Conservation (phyloP, 2,329 filamentous ascomycete genomes). For the Colletotrichum theobromicola region DNA sequence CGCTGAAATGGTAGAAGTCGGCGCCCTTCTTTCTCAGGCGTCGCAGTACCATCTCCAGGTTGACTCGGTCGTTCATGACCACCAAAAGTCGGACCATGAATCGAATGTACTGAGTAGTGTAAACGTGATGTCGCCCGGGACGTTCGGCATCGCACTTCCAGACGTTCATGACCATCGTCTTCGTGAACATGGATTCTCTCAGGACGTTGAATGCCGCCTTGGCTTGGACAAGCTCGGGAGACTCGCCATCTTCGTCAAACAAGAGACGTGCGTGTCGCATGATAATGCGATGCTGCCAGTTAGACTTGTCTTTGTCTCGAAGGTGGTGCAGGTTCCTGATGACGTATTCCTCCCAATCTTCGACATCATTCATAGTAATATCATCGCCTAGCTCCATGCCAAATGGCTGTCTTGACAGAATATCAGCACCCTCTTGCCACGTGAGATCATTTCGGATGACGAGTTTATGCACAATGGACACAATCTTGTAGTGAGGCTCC, state of each 20-base stretch:
- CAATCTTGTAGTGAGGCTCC: conserved; percentile 91
- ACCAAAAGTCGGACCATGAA: conserved; percentile 81
- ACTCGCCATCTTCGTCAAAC: conserved; percentile 47
- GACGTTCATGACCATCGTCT: conserved; percentile 92
- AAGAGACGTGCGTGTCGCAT: conserved; percentile 70
- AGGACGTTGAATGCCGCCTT: conserved; percentile 82
- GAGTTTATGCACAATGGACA: conserved; percentile 82
- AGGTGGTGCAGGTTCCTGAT: conserved; percentile 56
- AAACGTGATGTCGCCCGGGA: conserved; percentile 88
- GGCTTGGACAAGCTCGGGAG: conserved; percentile 67
- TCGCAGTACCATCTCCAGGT: conserved; percentile 78
- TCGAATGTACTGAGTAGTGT: conserved; percentile 83
- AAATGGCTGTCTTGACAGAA: conserved; percentile 63
- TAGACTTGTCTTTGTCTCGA: conserved; percentile 82
- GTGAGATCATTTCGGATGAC: conserved; percentile 60
- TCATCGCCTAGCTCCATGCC: conserved; percentile 53
- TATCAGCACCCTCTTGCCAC: conserved; percentile 52
- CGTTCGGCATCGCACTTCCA: conserved; percentile 92
- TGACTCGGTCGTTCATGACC: conserved; percentile 75
- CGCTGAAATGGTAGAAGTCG: conserved; percentile 71
- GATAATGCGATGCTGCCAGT: conserved; percentile 94
- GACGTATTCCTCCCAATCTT: conserved; percentile 65
- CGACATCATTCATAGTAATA: conserved; percentile 60
- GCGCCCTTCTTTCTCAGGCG: conserved; percentile 82
- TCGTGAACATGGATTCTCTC: conserved; percentile 77